Evolutionary conservation across 169 alveolate genomes (phyloP).

Genomic region (Perkinsus chesapeaki): DNA sequence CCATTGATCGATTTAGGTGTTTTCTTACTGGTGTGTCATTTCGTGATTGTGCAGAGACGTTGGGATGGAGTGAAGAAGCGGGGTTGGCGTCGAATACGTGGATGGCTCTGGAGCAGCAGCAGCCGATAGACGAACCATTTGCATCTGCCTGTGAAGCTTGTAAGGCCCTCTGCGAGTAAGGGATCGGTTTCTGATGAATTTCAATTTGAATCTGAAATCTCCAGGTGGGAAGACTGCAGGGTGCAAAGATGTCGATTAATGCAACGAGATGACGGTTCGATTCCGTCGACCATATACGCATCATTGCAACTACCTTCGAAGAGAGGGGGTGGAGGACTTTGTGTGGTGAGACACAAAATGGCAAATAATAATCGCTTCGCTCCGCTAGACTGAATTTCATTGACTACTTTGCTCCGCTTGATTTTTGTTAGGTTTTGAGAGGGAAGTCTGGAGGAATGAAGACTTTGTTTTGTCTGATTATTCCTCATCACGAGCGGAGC

Average conservation of each 20-base stretch:
- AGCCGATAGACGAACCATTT: not conserved
- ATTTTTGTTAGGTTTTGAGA: not conserved
- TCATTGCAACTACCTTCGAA: not conserved
- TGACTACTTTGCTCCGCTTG: not conserved
- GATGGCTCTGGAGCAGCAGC: not conserved
- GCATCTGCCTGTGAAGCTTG: not conserved
- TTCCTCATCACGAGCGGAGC: not conserved
- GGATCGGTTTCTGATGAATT: too few species aligned
- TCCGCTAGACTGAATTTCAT: too few species aligned
- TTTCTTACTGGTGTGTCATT: not conserved
- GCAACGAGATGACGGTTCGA: not conserved
- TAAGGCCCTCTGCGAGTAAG: not conserved
- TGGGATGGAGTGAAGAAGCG: not conserved
- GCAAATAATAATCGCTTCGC: not conserved
- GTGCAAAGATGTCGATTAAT: not conserved
- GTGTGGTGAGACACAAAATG: conserved; percentile 2
- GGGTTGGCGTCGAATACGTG: not conserved
- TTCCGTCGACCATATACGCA: not conserved
- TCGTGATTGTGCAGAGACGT: not conserved
- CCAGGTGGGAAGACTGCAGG: not conserved
- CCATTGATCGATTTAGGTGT: not conserved
- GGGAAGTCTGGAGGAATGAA: not conserved
- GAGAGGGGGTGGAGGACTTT: not conserved
- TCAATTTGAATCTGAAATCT: too few species aligned
- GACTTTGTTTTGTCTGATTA: not conserved